phyloP scores from a whole-genome alignment of 768 basidiomycete species.

The Leccinum pellstonianum region DNA sequence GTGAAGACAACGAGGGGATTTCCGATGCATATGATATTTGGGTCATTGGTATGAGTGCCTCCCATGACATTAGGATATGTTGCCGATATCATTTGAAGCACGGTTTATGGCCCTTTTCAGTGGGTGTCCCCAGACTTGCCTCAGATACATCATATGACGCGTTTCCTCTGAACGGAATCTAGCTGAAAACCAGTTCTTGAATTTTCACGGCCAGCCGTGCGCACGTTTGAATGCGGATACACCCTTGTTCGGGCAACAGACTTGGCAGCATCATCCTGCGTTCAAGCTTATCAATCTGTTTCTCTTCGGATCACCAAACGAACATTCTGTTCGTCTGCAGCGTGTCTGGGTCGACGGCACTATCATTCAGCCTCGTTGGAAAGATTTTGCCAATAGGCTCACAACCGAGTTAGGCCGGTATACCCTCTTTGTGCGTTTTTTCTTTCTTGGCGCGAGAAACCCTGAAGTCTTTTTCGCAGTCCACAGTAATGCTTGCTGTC shows the following conservation, averaged over 20 bases:
- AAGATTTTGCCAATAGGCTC: constrained; percentile 9
- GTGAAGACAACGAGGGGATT: constrained; percentile 1
- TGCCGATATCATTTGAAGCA: constrained; percentile 7
- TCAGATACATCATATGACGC: background rate
- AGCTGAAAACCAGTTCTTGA: constrained; percentile 18
- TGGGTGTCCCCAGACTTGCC: background rate
- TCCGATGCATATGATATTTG: constrained; percentile 8
- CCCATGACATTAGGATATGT: background rate
- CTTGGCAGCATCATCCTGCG: background rate
- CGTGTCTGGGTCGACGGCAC: constrained; percentile 12
- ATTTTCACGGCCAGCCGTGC: constrained; percentile 12
- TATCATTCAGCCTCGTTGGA: constrained; percentile 14
- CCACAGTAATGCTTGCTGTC: constrained; percentile 20
- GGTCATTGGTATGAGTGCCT: constrained; percentile 11
- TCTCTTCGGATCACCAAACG: constrained; percentile 5
- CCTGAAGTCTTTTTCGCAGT: constrained; percentile 4
- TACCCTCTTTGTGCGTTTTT: constrained; percentile 12
- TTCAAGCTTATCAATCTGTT: constrained; percentile 1
- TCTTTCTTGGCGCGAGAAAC: background rate
- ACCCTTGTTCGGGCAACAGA: constrained; percentile 8
- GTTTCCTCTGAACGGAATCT: background rate
- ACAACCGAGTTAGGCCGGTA: constrained; percentile 9
- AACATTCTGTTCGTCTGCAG: constrained; percentile 15
- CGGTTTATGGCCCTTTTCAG: constrained; percentile 15
- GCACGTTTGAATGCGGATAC: constrained; percentile 13